Percentiles rank a stretch among this genome's conserved stretches.
Conservation (phyloP, 2,329 filamentous ascomycete genomes). For the Aureobasidium sp. region DNA sequence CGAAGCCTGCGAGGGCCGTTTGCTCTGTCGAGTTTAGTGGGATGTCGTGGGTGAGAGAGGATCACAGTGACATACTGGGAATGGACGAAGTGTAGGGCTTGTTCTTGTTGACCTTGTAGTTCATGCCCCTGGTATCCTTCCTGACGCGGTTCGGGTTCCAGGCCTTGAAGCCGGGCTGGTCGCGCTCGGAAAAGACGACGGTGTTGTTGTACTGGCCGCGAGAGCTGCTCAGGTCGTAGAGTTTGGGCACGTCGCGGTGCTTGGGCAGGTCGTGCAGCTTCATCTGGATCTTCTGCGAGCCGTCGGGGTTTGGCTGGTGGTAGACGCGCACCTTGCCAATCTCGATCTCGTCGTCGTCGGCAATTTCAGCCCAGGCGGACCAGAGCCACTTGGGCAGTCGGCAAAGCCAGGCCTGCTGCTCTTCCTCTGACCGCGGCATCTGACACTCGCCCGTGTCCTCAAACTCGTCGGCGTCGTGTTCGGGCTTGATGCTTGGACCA, state of each 20-base stretch:
- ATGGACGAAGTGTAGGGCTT: slow-evolving; percentile 21
- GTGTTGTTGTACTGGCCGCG: slow-evolving; percentile 67
- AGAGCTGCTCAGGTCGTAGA: slow-evolving; percentile 72
- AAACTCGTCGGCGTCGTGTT: slow-evolving; percentile 33
- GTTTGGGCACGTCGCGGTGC: slow-evolving; percentile 71
- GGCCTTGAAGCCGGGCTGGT: slow-evolving; percentile 64
- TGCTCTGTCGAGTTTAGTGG: slow-evolving; percentile 48
- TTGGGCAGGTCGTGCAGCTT: slow-evolving; percentile 55
- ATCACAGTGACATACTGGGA: slow-evolving; percentile 8
- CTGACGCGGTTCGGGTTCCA: slow-evolving; percentile 18
- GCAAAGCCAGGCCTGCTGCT: slow-evolving; percentile 51
- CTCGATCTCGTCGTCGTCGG: slow-evolving; percentile 73
- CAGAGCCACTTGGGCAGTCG: slow-evolving; percentile 73
- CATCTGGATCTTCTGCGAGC: slow-evolving; percentile 40
- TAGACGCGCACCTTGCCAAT: slow-evolving; percentile 61
- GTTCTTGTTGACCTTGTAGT: slow-evolving; percentile 18
- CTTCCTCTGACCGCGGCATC: slow-evolving; percentile 16
- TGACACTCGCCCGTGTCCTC: slow-evolving; percentile 36
- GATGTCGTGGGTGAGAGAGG: not conserved
- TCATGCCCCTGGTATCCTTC: slow-evolving; percentile 15
- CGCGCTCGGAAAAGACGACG: slow-evolving; percentile 87
- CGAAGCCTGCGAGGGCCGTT: slow-evolving; percentile 63
- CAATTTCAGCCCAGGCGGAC: slow-evolving; percentile 66
- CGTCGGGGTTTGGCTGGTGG: slow-evolving; percentile 16
- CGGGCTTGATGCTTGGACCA: slow-evolving; percentile 28